A percentile compares a stretch with the other conserved stretches of the same genome.
Evolutionary conservation across 345 rosid genomes (phyloP).

Genomic region (Triadica sebifera): DNA sequence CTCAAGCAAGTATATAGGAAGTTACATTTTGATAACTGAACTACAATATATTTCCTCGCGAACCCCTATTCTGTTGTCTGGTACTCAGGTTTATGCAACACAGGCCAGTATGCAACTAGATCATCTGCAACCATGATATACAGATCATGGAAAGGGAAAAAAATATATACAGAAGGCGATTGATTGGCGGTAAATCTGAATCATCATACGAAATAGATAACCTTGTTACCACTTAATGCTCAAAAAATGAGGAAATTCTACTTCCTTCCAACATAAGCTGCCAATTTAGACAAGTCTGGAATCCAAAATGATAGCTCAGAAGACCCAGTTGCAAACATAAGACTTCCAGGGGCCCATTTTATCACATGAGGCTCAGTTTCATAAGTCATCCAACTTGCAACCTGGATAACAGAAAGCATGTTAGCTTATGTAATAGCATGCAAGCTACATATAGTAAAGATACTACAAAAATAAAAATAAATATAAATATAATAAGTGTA

Average conservation of each 20-base stretch:
- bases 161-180: neutral
- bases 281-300: conserved; percentile 84
- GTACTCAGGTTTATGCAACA: neutral
- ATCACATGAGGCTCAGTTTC: conserved; percentile 73
- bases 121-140: neutral
- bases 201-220: neutral
- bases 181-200: neutral
- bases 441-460: neutral
- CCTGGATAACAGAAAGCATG: conserved; percentile 34
- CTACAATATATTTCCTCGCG: neutral
- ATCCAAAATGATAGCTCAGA: conserved; percentile 83
- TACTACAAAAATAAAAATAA: neutral
- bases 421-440: neutral
- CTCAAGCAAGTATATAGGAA: neutral
- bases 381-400: conserved; percentile 79
- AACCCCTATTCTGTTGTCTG: neutral
- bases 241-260: conserved; percentile 3
- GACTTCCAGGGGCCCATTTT: conserved; percentile 95
- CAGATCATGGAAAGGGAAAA: neutral
- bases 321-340: conserved; percentile 87
- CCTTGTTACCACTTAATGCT: neutral
- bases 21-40: neutral
- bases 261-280: conserved; percentile 82
- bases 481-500: neutral
- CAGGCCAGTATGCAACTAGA: neutral